Base-by-base conservation (phyloP, 495 filamentous ascomycete genomes). In the Neurospora africana region DNA sequence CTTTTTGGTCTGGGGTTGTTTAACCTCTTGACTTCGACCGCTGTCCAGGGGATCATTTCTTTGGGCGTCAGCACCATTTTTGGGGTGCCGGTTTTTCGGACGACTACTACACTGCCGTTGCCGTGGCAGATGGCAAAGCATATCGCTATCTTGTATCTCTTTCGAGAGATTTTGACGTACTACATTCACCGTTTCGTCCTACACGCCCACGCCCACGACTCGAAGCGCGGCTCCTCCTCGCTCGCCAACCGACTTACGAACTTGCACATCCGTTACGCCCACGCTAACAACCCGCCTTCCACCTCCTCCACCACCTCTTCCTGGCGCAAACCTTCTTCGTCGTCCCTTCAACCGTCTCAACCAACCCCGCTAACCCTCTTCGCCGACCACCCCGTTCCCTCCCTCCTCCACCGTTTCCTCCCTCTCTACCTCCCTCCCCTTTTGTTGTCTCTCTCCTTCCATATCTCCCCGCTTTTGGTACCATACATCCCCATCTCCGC, bases 311-410 rank as follows among this genome's bases (percentile, higher is more conserved):
- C 10, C 68, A 97, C 78, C 93, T 91, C 87, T 53, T 53, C 23
- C 53, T 61, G 53, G 89, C 91, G 71, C 93, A 97, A 77, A 76
- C 81, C 19, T 72, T 73, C 68, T 73, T 71, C 61, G 73, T 78
- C 5, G 87, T 0, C 91, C 92, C 2, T 94, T 87, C 82, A 86
- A 3, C 53, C 53, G 17, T 17, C 53, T 0, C 53, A 65, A 19
- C 53, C 53, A 33, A 65, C 53, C 6, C 13, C 91, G 27, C 77
- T 85, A 33, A 78, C 85, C 89, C 67, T 88, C 85, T 74, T 90
- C 86, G 47, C 89, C 78, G 93, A 98, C 80, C 93, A 97, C 75
- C 93, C 94, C 0, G 38, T 91, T n/a, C 82, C 87, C 5, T 91
- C 93, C 74, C 80, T 97, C 2, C 75, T 96, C 13, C 81, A 84